Base-by-base conservation (phyloP, 495 filamentous ascomycete species). In the Trichoderma orchidacearum region DNA sequence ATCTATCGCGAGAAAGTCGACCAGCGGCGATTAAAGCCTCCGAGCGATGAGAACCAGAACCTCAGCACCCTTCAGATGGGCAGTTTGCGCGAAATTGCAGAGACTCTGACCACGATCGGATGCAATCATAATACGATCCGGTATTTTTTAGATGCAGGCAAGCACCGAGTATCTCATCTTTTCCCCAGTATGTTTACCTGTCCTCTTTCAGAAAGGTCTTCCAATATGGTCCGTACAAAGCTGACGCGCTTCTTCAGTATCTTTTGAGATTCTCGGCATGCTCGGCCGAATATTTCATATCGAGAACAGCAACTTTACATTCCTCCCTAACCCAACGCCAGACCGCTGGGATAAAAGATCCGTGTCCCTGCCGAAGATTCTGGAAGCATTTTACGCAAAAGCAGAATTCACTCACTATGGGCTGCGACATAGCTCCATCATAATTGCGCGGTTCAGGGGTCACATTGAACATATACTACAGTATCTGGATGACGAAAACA, bases 211-310 rank as follows among this genome's bases (percentile, higher is more conserved):
- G 13, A 17, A 4, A n/a, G n/a, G 13, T 25, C 8, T 12, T 48
- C 6, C n/a, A 25, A 1, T 3, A 23, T 9, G 11, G 21, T 9
- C 5, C 11, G 1, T 34, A 17, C 23, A n/a, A 56, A 30, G 9
- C 56, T 66, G 35, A 66, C 41, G 30, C 51, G 12, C 28, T 23
- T 11, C 1, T 35, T 3, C 60, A 78, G 75, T 78, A 1, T 66
- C 75, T 3, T 78, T 79, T 34, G 76, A 79, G 57, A 61, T 79
- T 9, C 60, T 79, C 30, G 76, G 74, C 13, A 79, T 79, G 76
- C 63, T 79, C 5, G 70, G 71, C 52, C 70, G 71, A n/a, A 68
- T 66, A 2, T 60, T 75, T 8, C 71, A 75, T 18, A 69, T 75
- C 25, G 59, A 61, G 1, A 64, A 67, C 13, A 72, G 64, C 36